Evolutionary conservation across 108 stramenopile species (phyloP).

Genomic region (Discostella stelligeroides): DNA sequence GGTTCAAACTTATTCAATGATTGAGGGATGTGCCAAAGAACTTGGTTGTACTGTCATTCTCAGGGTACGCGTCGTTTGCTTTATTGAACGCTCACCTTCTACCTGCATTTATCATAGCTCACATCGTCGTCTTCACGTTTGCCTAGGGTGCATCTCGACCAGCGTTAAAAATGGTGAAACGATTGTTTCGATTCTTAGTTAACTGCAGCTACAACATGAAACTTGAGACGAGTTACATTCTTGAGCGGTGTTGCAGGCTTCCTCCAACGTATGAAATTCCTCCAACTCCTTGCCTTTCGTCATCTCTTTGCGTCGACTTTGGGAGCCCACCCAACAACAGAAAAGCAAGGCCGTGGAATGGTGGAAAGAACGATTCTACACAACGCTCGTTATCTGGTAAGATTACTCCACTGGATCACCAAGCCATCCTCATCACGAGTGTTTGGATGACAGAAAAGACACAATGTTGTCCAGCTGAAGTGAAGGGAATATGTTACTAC

Average conservation of each 20-base stretch:
- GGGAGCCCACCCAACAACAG: slow-evolving; percentile 66
- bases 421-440: slow-evolving; percentile 91
- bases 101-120: not conserved
- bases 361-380: slow-evolving; percentile 66
- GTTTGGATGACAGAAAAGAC: slow-evolving; percentile 94
- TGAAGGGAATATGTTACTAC: slow-evolving; percentile 96
- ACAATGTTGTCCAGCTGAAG: slow-evolving; percentile 93
- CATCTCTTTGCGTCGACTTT: slow-evolving; percentile 82
- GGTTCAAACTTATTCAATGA: slow-evolving; percentile 76
- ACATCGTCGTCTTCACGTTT: not conserved
- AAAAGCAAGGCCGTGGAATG: slow-evolving; percentile 86
- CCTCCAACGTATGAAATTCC: slow-evolving; percentile 53
- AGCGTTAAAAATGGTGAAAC: slow-evolving; percentile 89
- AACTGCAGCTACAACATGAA: slow-evolving; percentile 92
- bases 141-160: slow-evolving; percentile 65
- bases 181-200: slow-evolving; percentile 83
- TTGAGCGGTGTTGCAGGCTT: slow-evolving; percentile 83
- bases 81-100: not conserved
- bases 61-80: slow-evolving; percentile 22
- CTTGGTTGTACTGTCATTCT: slow-evolving; percentile 91
- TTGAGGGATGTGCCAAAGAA: slow-evolving; percentile 92
- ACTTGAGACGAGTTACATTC: slow-evolving; percentile 89
- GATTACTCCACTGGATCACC: slow-evolving; percentile 87
- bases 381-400: slow-evolving; percentile 68
- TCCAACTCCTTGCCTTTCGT: slow-evolving; percentile 56